Evolutionary conservation across 2,329 filamentous ascomycete species (phyloP).

Genomic region (Purpureocillium takamizusanense): DNA sequence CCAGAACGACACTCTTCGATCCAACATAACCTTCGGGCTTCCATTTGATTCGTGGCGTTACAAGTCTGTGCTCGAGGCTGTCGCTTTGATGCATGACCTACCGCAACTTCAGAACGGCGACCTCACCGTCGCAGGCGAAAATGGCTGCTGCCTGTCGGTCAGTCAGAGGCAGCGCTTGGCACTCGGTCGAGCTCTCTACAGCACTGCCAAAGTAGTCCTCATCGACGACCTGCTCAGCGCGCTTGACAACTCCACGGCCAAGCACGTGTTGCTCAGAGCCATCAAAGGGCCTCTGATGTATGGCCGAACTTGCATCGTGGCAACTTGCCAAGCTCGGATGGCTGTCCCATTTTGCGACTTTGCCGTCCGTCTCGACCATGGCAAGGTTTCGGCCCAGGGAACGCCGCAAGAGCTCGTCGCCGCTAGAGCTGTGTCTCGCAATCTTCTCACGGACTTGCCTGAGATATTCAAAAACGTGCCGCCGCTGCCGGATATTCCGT

Average conservation of each 20-base stretch:
- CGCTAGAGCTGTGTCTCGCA: not conserved
- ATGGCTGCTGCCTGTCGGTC: constrained; percentile 8
- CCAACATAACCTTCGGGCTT: constrained; percentile 65
- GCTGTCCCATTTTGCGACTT: not conserved
- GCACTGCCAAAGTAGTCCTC: constrained; percentile 22
- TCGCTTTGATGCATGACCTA: constrained; percentile 62
- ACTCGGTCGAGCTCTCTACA: constrained; percentile 13
- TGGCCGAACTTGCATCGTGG: constrained; percentile 2
- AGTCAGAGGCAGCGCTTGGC: constrained; percentile 11
- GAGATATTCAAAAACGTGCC: not conserved
- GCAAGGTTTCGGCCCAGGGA: constrained; percentile 1
- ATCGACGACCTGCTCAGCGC: constrained; percentile 71
- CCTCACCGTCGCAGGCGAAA: constrained; percentile 45
- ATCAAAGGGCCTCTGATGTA: constrained; percentile 3
- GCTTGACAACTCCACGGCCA: constrained; percentile 44
- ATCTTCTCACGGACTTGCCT: not conserved
- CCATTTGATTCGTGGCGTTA: constrained; percentile 57
- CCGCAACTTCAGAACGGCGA: constrained; percentile 62
- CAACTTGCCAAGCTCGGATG: not conserved
- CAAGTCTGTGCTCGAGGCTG: constrained; percentile 55
- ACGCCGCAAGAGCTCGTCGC: not conserved
- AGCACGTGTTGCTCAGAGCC: constrained; percentile 1
- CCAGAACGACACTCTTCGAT: constrained; percentile 62
- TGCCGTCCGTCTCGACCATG: not conserved
- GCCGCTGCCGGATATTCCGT: too few species aligned